phyloP scores from a whole-genome alignment of 441 rosid genomes.

The Jatropha multifida region DNA sequence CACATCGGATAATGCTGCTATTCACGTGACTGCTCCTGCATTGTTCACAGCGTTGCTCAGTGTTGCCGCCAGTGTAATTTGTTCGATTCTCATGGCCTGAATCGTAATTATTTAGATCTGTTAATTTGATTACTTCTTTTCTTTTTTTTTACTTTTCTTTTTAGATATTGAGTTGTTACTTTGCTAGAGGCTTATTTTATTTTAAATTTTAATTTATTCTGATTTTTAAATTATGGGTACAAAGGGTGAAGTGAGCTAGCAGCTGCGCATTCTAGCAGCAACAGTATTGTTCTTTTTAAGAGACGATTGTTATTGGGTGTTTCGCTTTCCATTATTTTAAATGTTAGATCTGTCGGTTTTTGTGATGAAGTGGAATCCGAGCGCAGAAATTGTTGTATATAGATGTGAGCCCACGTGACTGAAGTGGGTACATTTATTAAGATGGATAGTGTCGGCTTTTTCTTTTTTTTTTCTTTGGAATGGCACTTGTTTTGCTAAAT shows the following conservation, averaged over 20 bases:
- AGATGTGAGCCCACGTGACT: not conserved
- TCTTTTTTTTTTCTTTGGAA: too few relatives aligned
- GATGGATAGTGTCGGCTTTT: too few relatives aligned
- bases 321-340: slow-evolving; percentile 14
- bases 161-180: slow-evolving; percentile 8
- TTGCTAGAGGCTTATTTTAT: slow-evolving; percentile 1
- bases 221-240: not conserved
- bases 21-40: slow-evolving; percentile 39
- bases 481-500: too few relatives aligned
- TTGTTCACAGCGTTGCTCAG: slow-evolving; percentile 32
- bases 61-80: slow-evolving; percentile 28
- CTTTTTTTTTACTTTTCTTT: not conserved
- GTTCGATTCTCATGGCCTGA: slow-evolving; percentile 46
- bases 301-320: not conserved
- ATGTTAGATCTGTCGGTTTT: slow-evolving; percentile 14
- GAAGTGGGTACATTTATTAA: too few relatives aligned
- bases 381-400: not conserved
- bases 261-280: slow-evolving; percentile 19
- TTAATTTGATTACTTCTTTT: slow-evolving; percentile 20
- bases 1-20: slow-evolving; percentile 41
- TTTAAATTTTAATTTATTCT: slow-evolving; percentile 4
- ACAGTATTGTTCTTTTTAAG: not conserved
- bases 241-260: slow-evolving; percentile 7
- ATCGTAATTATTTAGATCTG: slow-evolving; percentile 36
- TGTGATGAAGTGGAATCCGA: too few relatives aligned